A percentile compares a stretch with the other conserved stretches of the same genome.
phyloP scores from a whole-genome alignment of 768 basidiomycete genomes.

The Auricularia sp. region DNA sequence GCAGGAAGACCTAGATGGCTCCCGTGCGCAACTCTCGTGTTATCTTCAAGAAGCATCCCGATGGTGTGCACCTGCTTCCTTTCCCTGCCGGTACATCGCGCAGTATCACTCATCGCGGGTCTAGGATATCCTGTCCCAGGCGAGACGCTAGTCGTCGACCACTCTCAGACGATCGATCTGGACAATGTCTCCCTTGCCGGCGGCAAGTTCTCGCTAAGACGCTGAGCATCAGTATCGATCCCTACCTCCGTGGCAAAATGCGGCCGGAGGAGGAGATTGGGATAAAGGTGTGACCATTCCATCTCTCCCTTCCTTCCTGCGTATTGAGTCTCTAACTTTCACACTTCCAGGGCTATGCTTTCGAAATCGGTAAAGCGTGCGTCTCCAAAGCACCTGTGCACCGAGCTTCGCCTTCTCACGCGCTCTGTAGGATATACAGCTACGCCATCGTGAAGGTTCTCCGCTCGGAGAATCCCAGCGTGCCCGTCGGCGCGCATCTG shows the following conservation, averaged over 20 bases:
- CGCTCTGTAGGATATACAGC: slow-evolving; percentile 17
- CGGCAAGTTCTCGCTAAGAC: slow-evolving; percentile 38
- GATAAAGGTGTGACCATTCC: not conserved
- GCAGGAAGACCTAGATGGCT: not conserved
- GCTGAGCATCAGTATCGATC: slow-evolving; percentile 38
- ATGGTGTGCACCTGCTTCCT: not conserved
- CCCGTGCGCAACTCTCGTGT: not conserved
- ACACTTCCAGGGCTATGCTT: not conserved
- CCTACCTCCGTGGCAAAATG: slow-evolving; percentile 35
- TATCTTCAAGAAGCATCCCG: not conserved
- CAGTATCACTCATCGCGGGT: not conserved
- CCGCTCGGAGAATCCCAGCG: slow-evolving; percentile 28
- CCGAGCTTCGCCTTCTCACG: not conserved
- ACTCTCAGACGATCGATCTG: slow-evolving; percentile 38
- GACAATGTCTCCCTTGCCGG: slow-evolving; percentile 37
- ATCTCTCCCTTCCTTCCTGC: not conserved
- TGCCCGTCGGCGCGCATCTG: slow-evolving; percentile 33
- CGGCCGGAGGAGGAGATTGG: slow-evolving; percentile 9
- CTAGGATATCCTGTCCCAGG: slow-evolving; percentile 18
- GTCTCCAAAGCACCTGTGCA: not conserved
- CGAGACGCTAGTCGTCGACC: slow-evolving; percentile 38
- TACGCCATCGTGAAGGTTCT: slow-evolving; percentile 35
- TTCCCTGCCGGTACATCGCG: not conserved
- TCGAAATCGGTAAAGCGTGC: not conserved
- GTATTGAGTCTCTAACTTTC: not conserved